A percentile compares a stretch with the other conserved stretches of the same genome.
phyloP scores from a whole-genome alignment of 2,329 filamentous ascomycete genomes.

The Neofusicoccum sp. region DNA sequence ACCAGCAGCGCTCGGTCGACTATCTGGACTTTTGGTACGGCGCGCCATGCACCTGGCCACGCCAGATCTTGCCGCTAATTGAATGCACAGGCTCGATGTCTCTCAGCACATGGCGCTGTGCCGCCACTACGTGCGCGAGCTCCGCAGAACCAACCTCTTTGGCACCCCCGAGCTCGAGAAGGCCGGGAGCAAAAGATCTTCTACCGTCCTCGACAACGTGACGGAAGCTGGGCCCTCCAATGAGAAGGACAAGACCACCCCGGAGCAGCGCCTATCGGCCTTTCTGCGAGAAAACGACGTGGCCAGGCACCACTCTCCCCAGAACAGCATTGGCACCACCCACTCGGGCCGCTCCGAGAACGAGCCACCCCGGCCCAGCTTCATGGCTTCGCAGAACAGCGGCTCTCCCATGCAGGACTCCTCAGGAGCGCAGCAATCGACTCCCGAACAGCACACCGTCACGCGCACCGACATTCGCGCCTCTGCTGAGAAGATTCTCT shows the following conservation, averaged over 20 bases:
- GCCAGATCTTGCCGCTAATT: conserved; percentile 28
- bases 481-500: conserved; percentile 97
- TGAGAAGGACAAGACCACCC: conserved; percentile 69
- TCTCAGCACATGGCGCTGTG: conserved; percentile 98
- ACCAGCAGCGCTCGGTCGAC: conserved; percentile 96
- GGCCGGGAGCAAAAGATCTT: conserved; percentile 77
- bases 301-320: conserved; percentile 49
- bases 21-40: conserved; percentile 96
- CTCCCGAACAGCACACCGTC: conserved; percentile 71
- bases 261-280: conserved; percentile 88
- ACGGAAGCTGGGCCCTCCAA: conserved; percentile 63
- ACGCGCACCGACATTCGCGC: conserved; percentile 87
- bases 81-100: conserved; percentile 83
- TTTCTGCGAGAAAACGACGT: conserved; percentile 69
- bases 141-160: conserved; percentile 88
- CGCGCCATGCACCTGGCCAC: background rate
- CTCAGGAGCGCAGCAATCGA: conserved; percentile 32
- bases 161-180: conserved; percentile 90
- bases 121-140: conserved; percentile 93
- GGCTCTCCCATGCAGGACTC: conserved; percentile 60
- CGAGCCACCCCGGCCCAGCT: conserved; percentile 60
- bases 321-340: conserved; percentile 50
- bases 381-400: conserved; percentile 69
- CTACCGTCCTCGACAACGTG: conserved; percentile 68
- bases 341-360: conserved; percentile 57